Conservation (phyloP, 2,329 filamentous ascomycete genomes). For the Ceratocystis ficicola region DNA sequence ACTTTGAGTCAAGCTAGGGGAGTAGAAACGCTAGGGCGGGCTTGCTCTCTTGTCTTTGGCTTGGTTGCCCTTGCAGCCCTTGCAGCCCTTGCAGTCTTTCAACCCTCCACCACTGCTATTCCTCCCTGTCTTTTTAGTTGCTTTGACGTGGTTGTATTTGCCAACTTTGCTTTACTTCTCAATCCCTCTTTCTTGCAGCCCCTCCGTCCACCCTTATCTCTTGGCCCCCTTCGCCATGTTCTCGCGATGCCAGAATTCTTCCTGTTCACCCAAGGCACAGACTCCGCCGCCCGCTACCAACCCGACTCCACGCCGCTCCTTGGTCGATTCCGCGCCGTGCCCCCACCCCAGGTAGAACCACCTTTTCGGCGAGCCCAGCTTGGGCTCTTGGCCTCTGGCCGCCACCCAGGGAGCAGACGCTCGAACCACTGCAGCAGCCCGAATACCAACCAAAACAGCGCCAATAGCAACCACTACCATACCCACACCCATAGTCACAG, state of each 20-base stretch:
- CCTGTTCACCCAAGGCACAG: slow-evolving; percentile 53
- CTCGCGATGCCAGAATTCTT: slow-evolving; percentile 51
- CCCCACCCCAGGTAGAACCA: slow-evolving; percentile 29
- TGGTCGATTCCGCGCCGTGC: slow-evolving; percentile 53
- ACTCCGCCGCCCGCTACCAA: slow-evolving; percentile 41
- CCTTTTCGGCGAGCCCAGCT: slow-evolving; percentile 20
- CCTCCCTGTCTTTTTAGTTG: background rate
- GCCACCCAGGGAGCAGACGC: slow-evolving; percentile 15
- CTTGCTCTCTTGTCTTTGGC: too few species aligned
- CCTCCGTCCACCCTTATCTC: background rate
- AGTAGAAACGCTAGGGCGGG: too few species aligned
- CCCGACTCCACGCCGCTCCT: slow-evolving; percentile 48
- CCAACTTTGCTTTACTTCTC: background rate
- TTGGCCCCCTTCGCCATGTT: slow-evolving; percentile 11
- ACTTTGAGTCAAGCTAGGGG: background rate
- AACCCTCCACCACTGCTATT: too few species aligned
- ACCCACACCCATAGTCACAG: slow-evolving; percentile 25
- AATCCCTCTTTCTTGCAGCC: background rate
- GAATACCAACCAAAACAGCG: slow-evolving; percentile 22
- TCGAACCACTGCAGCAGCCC: background rate
- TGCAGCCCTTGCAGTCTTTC: background rate
- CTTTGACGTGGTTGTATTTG: background rate
- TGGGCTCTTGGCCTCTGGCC: slow-evolving; percentile 18
- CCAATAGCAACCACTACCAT: slow-evolving; percentile 22
- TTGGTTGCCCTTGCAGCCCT: background rate